Conservation (phyloP, 2,329 filamentous ascomycete species). For the Calonectria leucothoes region DNA sequence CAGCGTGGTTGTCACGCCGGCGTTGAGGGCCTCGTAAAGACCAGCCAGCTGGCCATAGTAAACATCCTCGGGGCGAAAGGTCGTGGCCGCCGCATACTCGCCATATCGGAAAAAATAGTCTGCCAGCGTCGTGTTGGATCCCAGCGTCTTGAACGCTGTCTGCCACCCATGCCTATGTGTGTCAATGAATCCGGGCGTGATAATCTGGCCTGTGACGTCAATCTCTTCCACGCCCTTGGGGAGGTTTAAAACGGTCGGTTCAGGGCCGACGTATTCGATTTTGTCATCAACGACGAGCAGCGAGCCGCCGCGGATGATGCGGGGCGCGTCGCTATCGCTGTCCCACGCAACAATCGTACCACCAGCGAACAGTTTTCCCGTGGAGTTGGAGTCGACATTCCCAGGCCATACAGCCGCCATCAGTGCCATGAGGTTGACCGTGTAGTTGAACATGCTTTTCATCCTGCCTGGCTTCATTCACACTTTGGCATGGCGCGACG, state of each 20-base stretch:
- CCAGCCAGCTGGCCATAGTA: conserved; percentile 60
- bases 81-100: conserved; percentile 43
- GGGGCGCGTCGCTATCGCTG: not conserved
- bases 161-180: conserved; percentile 69
- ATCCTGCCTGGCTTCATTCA: not conserved
- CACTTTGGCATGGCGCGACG: not conserved
- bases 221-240: conserved; percentile 43
- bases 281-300: conserved; percentile 8
- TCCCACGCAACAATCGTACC: conserved; percentile 16
- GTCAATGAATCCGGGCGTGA: conserved; percentile 67
- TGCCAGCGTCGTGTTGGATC: conserved; percentile 60
- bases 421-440: not conserved
- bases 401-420: not conserved
- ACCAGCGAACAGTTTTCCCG: conserved; percentile 8
- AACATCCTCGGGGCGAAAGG: conserved; percentile 56
- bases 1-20: conserved; percentile 63
- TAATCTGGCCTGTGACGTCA: conserved; percentile 63
- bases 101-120: conserved; percentile 60
- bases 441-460: not conserved
- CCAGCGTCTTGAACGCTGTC: conserved; percentile 64
- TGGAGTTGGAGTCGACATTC: not conserved
- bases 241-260: not conserved
- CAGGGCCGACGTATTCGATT: conserved; percentile 6
- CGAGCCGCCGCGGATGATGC: conserved; percentile 9
- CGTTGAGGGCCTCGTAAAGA: conserved; percentile 62